Evolutionary conservation across 2,329 filamentous ascomycete genomes (phyloP), one percentile per base, ranked within the genome.

Genomic region (Thelonectria blattea): DNA sequence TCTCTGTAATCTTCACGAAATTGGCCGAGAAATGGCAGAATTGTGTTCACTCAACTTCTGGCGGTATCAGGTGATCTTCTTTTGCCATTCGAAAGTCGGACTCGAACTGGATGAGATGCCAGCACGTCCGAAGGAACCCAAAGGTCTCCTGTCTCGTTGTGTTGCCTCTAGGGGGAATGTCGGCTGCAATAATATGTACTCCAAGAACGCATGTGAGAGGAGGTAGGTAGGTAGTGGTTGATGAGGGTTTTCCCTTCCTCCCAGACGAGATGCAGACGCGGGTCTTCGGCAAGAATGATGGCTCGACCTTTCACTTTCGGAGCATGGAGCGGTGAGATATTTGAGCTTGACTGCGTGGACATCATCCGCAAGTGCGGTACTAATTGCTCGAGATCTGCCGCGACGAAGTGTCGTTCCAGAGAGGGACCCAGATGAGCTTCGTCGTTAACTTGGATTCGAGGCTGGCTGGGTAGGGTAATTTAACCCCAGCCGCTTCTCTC

Each of bases 211-310:
- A 10, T 68, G 39, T 7, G 72, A 73, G 45, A 73, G 69, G 9
- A 79, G 69, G 57, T 74, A 79, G 10, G 61, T 65, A 0, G 78
- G 78, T 6, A 81, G 64, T 0, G 79, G 79, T 80, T 48, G 11
- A 48, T 32, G 14, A 48, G 32, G 14, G 32, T 48, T 10, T n/a
- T 12, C 27, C 30, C 20, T 7, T 48, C 15, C 9, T 30, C 30
- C 24, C 45, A 48, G 12, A 48, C 14, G 22, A 32, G 45, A 30
- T 48, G 80, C 68, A 81, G 54, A 2, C 45, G 15, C 1, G 77
- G 73, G 34, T 75, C 67, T 61, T 81, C 78, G 3, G 74, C 75
- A 9, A 80, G 65, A 12, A 78, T 55, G 54, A 81, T 74, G 12
- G 72, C 60, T 10, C 79, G 77, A 0, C 71, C 71, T 20, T 75